Evolutionary conservation across 345 rosid species (phyloP), one percentile per base, ranked within the genome.

Genomic region (Gossypium raimondii): DNA sequence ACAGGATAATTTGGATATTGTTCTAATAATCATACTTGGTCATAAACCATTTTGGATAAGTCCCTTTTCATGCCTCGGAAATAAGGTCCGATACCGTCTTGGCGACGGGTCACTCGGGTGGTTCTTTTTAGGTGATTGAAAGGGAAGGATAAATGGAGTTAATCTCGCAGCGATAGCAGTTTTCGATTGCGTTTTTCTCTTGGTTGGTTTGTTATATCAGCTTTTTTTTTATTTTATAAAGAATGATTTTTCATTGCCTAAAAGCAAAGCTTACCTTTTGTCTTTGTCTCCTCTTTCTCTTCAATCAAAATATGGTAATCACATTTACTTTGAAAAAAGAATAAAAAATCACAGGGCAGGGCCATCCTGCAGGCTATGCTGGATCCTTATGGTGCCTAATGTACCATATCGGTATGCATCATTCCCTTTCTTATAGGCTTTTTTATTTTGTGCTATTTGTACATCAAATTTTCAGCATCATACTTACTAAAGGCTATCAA

Each of bases 151-250:
- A 25, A 9, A 27, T 52, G 60, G 73, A 70, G 73, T 52, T 29
- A 29, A 70, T 70, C 73, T 51, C 47, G 25, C 17, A 52, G 73
- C 4, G 20, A 70, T 11, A 10, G 9, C 9, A n/a, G 60, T 17
- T 70, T 29, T 10, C 2, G 9, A 4, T 52, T 10, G 45, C 14
- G 8, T 38, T 51, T 69, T 77, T 13, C 47, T 34, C 41, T 34
- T 34, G 41, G 38, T 72, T 62, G 55, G 55, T 62, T 20, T 53
- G 56, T 62, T 73, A 10, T 27, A 62, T 60, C 67, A 29, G 10
- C 76, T 69, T 80, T 63, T 69, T 68, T 69, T 64, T 82, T 63
- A 64, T 68, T 80, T 62, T 64, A 73, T 20, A 70, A 79, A 74
- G 82, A 44, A 71, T 47, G 74, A 16, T 34, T 63, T 71, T 50